Evolutionary conservation across 2,329 filamentous ascomycete genomes (phyloP), one percentile per base, ranked within the genome.

Genomic region (Raffaelea arxii): DNA sequence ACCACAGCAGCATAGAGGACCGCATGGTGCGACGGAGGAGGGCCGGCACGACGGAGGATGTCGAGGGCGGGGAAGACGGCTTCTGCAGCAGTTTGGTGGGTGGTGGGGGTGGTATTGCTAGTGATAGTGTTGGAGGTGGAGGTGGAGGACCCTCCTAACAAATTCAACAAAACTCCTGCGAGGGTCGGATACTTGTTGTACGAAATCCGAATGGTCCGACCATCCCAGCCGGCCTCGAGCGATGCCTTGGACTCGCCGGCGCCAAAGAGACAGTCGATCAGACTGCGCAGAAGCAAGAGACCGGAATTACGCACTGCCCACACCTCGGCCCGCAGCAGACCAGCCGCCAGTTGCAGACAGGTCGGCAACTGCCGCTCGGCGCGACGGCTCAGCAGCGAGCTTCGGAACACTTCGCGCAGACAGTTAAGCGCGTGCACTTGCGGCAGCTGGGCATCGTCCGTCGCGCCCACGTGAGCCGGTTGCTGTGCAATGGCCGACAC

Each of bases 231-330:
- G 43, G 66, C 74, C 60, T 74, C 82, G 56, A 74, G 80, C 41
- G 65, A 68, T 4, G 65, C 55, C 59, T 82, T 89, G 68, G 70
- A 87, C 63, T 88, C 83, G 46, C 79, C 82, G 0, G 82, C 86
- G 16, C 86, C 86, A 24, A 92, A 78, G 1, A 94, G 68, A 51
- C 78, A 77, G 59, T 92, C 86, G 44, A 94, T 85, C 5, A 96
- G 71, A 51, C 88, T 87, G 46, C 91, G 80, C 53, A 97, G 81
- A 6, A 98, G 77, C 66, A 97, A 84, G 27, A 97, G 67, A 2
- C 89, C 89, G 54, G 89, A 96, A 61, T 98, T 98, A 1, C 90
- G 82, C 47, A 98, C 89, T 0, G 90, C 87, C 92, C 92, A 98
- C 78, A 92, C 79, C 49, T 85, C 76, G 0, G 87, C 92, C 39